Base-by-base conservation (phyloP, 768 basidiomycete species). In the Amanita subjunquillea region DNA sequence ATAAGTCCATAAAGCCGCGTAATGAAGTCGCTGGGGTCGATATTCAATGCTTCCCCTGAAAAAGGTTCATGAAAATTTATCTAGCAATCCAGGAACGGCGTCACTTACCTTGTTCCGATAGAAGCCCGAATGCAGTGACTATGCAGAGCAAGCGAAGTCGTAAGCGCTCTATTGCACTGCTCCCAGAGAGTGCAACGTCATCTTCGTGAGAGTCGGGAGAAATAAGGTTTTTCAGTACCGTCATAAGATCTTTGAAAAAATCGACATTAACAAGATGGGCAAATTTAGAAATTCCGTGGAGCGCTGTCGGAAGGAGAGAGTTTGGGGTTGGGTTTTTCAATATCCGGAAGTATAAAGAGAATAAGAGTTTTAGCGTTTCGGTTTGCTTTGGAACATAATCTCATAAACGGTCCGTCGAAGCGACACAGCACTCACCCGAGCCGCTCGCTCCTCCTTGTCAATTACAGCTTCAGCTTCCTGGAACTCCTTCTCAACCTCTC, bases 201-300 rank as follows among this genome's bases (percentile, higher is more conserved):
- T 71, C 68, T 53, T 70, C 68, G 43, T 72, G 71, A 40, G 43
- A 46, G 15, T 76, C 72, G 55, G 79, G 80, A 48, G 71, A 62
- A 60, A 94, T 80, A 54, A 94, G 77, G 54, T 76, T 76, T 69
- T 88, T 88, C 32, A 99, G 73, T 4, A 93, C 90, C 50, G 80
- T 75, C 73, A 99, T 78, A 44, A 99, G 74, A 69, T 99, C 96
- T 62, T 86, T 85, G 80, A 98, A 99, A 71, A 99, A 98, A 66
- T 99, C 94, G 59, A 98, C 80, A 67, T 96, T 99, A 66, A 99
- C 92, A 54, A 97, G 80, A 65, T 98, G 96, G 1, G 95, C 87
- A 63, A 91, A 98, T 69, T 82, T 85, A 2, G 93, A 83, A 60
- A 98, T 87, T 56, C 96, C 96, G 61, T 87, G 84, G 57, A 99